phyloP scores from a whole-genome alignment of 1,139 yeast genomes.

The Geotrichum aggregatum region DNA sequence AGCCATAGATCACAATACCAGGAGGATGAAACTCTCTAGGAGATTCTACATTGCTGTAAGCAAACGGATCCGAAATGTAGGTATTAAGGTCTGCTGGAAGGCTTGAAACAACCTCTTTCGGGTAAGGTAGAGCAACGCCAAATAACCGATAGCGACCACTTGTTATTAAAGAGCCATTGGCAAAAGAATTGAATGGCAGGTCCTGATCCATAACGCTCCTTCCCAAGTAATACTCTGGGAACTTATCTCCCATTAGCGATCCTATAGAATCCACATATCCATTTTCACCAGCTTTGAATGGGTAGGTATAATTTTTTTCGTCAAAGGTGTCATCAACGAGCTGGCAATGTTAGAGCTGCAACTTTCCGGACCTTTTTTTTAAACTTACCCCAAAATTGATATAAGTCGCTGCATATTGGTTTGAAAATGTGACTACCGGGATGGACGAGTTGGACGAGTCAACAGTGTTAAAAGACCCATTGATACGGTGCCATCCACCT shows the following conservation, averaged over 20 bases:
- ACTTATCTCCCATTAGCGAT: slow-evolving; percentile 7
- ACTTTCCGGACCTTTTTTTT: not conserved
- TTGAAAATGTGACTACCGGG: slow-evolving; percentile 9
- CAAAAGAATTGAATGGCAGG: slow-evolving; percentile 11
- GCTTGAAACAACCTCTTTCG: slow-evolving; percentile 15
- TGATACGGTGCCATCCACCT: slow-evolving; percentile 11
- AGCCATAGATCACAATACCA: slow-evolving; percentile 3
- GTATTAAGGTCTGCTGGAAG: slow-evolving; percentile 7
- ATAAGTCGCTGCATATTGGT: slow-evolving; percentile 10
- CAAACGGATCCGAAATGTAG: slow-evolving; percentile 6
- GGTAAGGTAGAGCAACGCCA: slow-evolving; percentile 16
- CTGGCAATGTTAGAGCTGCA: slow-evolving; percentile 2
- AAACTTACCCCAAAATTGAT: slow-evolving; percentile 16
- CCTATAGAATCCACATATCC: slow-evolving; percentile 18
- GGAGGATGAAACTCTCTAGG: not conserved
- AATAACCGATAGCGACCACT: slow-evolving; percentile 12
- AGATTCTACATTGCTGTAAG: not conserved
- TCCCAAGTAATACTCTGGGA: slow-evolving; percentile 11
- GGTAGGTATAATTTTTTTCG: slow-evolving; percentile 9
- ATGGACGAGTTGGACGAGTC: slow-evolving; percentile 4
- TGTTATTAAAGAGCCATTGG: slow-evolving; percentile 15
- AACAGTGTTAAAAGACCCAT: not conserved
- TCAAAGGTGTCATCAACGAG: slow-evolving; percentile 15
- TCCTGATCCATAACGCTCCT: slow-evolving; percentile 5
- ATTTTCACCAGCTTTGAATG: slow-evolving; percentile 11